Percentiles rank a stretch among this genome's conserved stretches.
Conservation (phyloP, 2,329 filamentous ascomycete genomes). For the Paraconiothyrium brasiliense region DNA sequence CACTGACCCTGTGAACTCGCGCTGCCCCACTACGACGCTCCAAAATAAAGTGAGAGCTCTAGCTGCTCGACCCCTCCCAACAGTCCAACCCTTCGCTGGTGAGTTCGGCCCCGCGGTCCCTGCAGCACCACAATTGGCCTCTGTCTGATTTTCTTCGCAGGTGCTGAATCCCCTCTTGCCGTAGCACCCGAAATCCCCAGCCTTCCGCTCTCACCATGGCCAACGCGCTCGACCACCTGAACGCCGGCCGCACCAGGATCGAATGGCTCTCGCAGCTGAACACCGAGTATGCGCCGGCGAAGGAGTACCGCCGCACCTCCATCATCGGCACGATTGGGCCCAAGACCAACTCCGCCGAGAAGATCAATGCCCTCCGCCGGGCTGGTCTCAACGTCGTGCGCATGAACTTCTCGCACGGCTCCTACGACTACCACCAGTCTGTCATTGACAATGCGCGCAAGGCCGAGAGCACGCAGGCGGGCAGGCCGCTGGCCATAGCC, state of each 20-base stretch:
- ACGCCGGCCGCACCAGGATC: slow-evolving; percentile 73
- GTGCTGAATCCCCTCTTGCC: slow-evolving; percentile 17
- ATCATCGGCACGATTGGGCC: slow-evolving; percentile 99
- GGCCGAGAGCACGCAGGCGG: slow-evolving; percentile 79
- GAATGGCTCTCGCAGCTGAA: slow-evolving; percentile 82
- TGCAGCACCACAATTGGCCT: slow-evolving; percentile 4
- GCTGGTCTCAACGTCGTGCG: slow-evolving; percentile 97
- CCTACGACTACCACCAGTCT: slow-evolving; percentile 96
- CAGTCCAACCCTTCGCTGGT: slow-evolving; percentile 20
- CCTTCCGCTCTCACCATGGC: slow-evolving; percentile 59
- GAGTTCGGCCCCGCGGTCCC: slow-evolving; percentile 3
- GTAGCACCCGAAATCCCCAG: slow-evolving; percentile 18
- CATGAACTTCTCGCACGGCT: slow-evolving; percentile 99
- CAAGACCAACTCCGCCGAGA: slow-evolving; percentile 98
- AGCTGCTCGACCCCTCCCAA: slow-evolving; percentile 24
- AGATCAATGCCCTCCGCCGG: slow-evolving; percentile 91
- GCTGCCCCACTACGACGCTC: slow-evolving; percentile 20
- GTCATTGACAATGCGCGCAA: slow-evolving; percentile 95
- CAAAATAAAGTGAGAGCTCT: slow-evolving; percentile 23
- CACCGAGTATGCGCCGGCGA: slow-evolving; percentile 85
- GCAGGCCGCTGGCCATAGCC: slow-evolving; percentile 93
- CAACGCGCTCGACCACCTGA: slow-evolving; percentile 81
- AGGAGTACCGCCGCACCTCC: slow-evolving; percentile 93
- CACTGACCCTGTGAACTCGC: slow-evolving; percentile 7
- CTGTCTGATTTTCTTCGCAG: slow-evolving; percentile 12